Conservation (phyloP, 1,139 yeast species). For the Saccharomyces pastorianus region DNA sequence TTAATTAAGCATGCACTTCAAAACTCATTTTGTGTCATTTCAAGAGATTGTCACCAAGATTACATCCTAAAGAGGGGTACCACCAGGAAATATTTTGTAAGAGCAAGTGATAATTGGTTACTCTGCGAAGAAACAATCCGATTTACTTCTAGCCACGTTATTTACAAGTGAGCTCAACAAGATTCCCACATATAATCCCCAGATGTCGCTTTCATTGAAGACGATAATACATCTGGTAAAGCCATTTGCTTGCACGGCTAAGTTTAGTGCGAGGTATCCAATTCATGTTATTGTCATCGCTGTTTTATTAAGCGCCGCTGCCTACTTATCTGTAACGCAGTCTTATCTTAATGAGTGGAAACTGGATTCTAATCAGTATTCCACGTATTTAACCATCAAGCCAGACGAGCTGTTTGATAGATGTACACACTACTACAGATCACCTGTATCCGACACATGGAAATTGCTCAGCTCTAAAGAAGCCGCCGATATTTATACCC, state of each 20-base stretch:
- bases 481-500: slow-evolving; percentile 11
- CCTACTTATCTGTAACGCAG: slow-evolving; percentile 75
- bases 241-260: slow-evolving; percentile 44
- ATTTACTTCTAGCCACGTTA: background rate
- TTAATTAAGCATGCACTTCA: background rate
- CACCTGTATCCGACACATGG: slow-evolving; percentile 17
- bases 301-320: slow-evolving; percentile 68
- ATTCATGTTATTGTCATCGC: slow-evolving; percentile 77
- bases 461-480: slow-evolving; percentile 13
- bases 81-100: background rate
- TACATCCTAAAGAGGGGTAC: background rate
- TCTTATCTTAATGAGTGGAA: slow-evolving; percentile 46
- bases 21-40: background rate
- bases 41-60: background rate
- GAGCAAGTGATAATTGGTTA: background rate
- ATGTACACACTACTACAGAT: slow-evolving; percentile 23
- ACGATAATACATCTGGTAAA: slow-evolving; percentile 15
- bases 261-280: slow-evolving; percentile 70
- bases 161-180: background rate
- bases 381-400: slow-evolving; percentile 12
- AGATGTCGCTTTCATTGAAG: background rate
- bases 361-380: slow-evolving; percentile 15
- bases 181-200: background rate
- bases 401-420: slow-evolving; percentile 17
- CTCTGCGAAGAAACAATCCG: background rate